Evolutionary conservation across 2,329 filamentous ascomycete species (phyloP), one percentile per base, ranked within the genome.

Genomic region (Trichoderma sp.): DNA sequence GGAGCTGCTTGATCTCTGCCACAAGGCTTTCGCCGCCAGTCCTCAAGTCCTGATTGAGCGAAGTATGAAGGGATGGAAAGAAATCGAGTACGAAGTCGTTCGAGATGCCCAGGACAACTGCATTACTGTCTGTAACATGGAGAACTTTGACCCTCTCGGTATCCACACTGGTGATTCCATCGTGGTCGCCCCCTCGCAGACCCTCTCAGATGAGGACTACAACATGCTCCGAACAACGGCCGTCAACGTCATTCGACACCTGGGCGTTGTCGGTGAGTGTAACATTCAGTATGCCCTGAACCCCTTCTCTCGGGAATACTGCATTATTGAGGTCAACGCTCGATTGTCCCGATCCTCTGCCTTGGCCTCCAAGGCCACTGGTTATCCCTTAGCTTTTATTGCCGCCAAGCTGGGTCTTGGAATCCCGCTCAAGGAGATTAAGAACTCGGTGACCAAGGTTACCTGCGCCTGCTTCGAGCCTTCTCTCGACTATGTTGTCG

Each of bases 11-110:
- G 93, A 95, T 2, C 91, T 98, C 60, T 98, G 96, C 87, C 91
- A 93, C 82, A 97, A 97, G 83, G 95, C 96, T 7, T 94, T 99
- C 76, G 95, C 96, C 32, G 95, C 93, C 76, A 97, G 94, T 80
- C 96, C 96, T 9, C 96, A 99, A 81, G 93, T 99, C 8, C 88
- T 99, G 70, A 97, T 99, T 77, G 96, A 99, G 85, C 91, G 93
- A 81, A 97, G 94, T 85, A 98, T 99, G 95, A 98, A 98, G 86
- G 96, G 96, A 73, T 99, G 96, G 96, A 99, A 99, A 83, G 96
- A 99, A 83, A 97, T 98, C 74, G 96, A 99, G 82, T 99, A 98
- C 80, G 96, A 99, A 82, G 96, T 98, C 74, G 96, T 99, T 53
- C 92, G 96, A 78, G 96, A 98, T 85, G 92, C 91, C 71, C 91